Percentiles rank a stretch among this genome's conserved stretches.
phyloP scores from a whole-genome alignment of 306 rosid species.

The Citrullus amarus region DNA sequence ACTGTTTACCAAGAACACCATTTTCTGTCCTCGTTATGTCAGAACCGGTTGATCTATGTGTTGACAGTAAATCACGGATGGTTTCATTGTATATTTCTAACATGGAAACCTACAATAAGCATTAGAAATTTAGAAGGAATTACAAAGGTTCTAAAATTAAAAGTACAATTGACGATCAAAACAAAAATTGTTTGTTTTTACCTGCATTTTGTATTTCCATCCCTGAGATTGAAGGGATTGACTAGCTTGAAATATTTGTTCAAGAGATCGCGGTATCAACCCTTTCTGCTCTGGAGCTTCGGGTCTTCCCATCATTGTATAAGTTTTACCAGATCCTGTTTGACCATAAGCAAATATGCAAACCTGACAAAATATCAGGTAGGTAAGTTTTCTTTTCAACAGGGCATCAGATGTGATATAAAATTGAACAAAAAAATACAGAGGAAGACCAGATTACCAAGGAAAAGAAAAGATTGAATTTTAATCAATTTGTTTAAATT shows the following conservation, averaged over 20 bases:
- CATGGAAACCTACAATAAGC: constrained; percentile 53
- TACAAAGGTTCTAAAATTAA: not conserved
- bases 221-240: constrained; percentile 75
- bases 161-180: constrained; percentile 3
- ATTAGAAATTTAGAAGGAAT: not conserved
- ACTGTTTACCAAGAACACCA: constrained; percentile 53
- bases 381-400: not conserved
- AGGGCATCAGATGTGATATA: not conserved
- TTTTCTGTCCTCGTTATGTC: constrained; percentile 48
- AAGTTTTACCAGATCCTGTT: constrained; percentile 87
- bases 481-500: not conserved
- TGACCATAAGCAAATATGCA: constrained; percentile 99
- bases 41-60: constrained; percentile 38
- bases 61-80: constrained; percentile 66
- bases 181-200: constrained; percentile 10
- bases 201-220: constrained; percentile 91
- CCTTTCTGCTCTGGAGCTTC: constrained; percentile 70
- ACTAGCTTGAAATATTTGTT: constrained; percentile 73
- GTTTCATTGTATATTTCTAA: constrained; percentile 87
- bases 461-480: not conserved
- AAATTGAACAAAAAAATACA: not conserved
- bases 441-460: not conserved
- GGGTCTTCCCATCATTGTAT: constrained; percentile 93
- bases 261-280: constrained; percentile 81
- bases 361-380: constrained; percentile 43